phyloP scores from a whole-genome alignment of 371 early-diverging fungal genomes.

The Synchytrium microbalum region DNA sequence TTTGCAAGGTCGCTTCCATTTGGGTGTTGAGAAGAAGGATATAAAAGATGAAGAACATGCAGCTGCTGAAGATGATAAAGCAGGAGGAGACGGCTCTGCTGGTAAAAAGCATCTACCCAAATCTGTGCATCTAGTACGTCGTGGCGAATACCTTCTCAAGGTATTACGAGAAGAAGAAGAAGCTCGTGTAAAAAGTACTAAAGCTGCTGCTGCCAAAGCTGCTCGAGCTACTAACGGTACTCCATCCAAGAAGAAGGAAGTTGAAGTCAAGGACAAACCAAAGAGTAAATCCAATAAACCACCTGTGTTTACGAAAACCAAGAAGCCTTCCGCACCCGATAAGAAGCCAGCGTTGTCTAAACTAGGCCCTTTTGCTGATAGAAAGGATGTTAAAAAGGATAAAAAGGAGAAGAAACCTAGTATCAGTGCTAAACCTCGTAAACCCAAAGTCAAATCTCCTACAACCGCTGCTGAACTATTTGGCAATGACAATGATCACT shows the following conservation, averaged over 20 bases:
- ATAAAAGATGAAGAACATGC: constrained; percentile 26
- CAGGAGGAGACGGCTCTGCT: constrained; percentile 26
- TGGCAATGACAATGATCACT: background rate
- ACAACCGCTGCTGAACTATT: background rate
- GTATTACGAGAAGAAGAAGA: constrained; percentile 51
- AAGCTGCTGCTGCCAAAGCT: background rate
- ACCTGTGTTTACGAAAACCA: background rate
- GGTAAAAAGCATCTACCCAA: constrained; percentile 56
- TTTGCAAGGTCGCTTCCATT: constrained; percentile 74
- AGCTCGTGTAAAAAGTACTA: background rate
- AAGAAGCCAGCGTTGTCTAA: too few species aligned
- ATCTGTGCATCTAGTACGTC: constrained; percentile 72
- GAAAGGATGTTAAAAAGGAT: background rate
- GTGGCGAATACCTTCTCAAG: constrained; percentile 87
- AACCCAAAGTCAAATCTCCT: background rate
- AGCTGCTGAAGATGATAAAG: constrained; percentile 26
- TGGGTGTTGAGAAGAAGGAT: constrained; percentile 39
- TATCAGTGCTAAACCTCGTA: background rate
- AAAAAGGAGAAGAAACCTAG: too few species aligned
- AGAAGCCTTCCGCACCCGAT: too few species aligned
- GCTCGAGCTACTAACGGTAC: background rate
- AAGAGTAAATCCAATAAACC: background rate
- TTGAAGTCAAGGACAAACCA: background rate
- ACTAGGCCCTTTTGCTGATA: too few species aligned
- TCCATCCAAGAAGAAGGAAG: background rate